Evolutionary conservation across 2,329 filamentous ascomycete species (phyloP), one percentile per base, ranked within the genome.

Genomic region (Blastomyces parvus): DNA sequence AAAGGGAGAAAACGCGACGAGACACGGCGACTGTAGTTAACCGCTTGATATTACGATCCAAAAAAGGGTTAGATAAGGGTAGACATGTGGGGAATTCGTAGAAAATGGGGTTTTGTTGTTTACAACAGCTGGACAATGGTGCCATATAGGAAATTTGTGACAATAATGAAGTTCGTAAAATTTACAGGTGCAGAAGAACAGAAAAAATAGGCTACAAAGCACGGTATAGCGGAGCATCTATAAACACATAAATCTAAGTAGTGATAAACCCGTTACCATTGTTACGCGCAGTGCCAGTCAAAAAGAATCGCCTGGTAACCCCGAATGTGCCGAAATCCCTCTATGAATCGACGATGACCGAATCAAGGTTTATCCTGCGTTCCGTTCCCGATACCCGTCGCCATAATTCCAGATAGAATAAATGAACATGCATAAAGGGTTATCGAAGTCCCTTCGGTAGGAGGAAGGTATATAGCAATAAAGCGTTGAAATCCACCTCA

Each of bases 401-500:
- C 36, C 53, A 8, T 38, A 56, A 38, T n/a, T 22, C 36, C 13
- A 50, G 48, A 50, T 27, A 22, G 48, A 27, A 25, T 50, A 50
- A 50, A 50, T 50, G 27, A n/a, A 30, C 6, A 40, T 19, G 11
- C 55, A 7, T n/a, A 17, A 40, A 22, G 19, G 55, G n/a, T 5
- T 22, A 25, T 58, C 19, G 4, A 42, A 3, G 33, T 42, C 22
- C 52, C 19, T 25, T 42, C 13, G 7, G 13, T 27, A 42, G n/a
- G 8, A 25, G 11, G 36, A 17, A 58, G 38, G n/a, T 40, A 7
- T 22, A 56, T 13, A 38, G 22, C 64, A 70, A 60, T 22, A 44
- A n/a, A 52, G 38, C 11, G n/a, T 14, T 25, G 17, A 52, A 48
- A 38, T 17, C 42, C n/a, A 50, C 44, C 52, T 61, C 69, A 88